phyloP scores from a whole-genome alignment of 2,329 filamentous ascomycete genomes.

The Aureobasidium sp. region DNA sequence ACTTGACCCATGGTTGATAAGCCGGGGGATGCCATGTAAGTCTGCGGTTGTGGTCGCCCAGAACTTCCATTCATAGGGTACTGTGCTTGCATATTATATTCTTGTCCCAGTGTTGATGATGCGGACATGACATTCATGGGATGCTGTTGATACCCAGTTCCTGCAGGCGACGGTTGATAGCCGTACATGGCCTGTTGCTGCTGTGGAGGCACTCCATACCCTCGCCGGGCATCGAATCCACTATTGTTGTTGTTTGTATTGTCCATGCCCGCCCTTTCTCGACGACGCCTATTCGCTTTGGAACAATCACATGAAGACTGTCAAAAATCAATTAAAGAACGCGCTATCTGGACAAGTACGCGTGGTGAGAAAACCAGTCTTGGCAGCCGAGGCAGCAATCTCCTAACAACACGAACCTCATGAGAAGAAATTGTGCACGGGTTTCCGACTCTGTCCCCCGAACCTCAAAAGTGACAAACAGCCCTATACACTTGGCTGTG shows the following conservation, averaged over 20 bases:
- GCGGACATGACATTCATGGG: conserved; percentile 19
- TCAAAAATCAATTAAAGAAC: conserved; percentile 3
- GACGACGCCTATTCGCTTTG: background rate
- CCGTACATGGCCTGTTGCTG: conserved; percentile 10
- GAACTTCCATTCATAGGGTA: conserved; percentile 15
- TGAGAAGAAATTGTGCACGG: background rate
- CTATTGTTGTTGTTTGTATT: conserved; percentile 1
- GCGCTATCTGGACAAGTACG: background rate
- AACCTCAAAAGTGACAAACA: background rate
- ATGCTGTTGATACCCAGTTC: conserved; percentile 14
- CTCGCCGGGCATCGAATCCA: conserved; percentile 2
- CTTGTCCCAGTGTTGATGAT: background rate
- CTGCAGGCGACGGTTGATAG: background rate
- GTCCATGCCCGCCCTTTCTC: conserved; percentile 3
- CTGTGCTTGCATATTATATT: conserved; percentile 17
- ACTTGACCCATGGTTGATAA: background rate
- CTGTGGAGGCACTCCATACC: conserved; percentile 6
- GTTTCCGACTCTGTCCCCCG: background rate
- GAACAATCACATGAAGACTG: conserved; percentile 2
- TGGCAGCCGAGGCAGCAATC: conserved; percentile 10
- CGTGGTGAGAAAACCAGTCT: conserved; percentile 6
- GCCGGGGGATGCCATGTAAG: background rate
- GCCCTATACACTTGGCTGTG: background rate
- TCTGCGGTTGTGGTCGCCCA: background rate
- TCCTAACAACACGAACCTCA: background rate